These are phyloP conservation scores for Sonneratia alba DNA, from an alignment of 345 rosid species.

Conservation along the genomic window DNA sequence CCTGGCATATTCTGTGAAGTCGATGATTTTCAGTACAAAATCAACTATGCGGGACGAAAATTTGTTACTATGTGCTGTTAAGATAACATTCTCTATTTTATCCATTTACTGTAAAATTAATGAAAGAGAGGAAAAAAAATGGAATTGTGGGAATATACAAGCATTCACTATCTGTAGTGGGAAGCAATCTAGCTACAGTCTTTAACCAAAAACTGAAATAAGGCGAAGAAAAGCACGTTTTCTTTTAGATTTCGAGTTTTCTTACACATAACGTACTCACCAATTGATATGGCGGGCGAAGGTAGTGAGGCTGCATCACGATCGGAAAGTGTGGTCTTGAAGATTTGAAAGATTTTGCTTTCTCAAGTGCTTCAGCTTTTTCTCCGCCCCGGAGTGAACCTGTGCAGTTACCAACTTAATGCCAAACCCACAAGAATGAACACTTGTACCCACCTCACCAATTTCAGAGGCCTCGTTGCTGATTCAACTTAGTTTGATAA, in stretches of 20 bases:
- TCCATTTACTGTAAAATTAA: too few relatives aligned
- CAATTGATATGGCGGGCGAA: not conserved
- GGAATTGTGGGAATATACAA: not conserved
- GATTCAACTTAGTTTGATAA: too few relatives aligned
- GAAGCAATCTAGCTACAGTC: too few relatives aligned
- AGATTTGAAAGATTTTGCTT: conserved; percentile 15
- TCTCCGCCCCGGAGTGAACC: not conserved
- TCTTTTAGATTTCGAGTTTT: not conserved
- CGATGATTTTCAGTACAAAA: not conserved
- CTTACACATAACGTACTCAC: not conserved
- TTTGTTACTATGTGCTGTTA: not conserved
- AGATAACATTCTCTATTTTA: too few relatives aligned
- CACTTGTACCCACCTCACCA: too few relatives aligned
- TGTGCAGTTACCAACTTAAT: not conserved
- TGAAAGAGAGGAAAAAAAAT: too few relatives aligned
- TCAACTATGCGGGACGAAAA: not conserved
- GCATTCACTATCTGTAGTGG: not conserved
- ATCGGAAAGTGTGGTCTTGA: conserved; percentile 17
- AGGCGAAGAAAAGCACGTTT: not conserved
- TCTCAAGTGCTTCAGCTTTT: conserved; percentile 10
- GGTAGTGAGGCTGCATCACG: conserved; percentile 16
- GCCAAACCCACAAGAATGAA: not conserved
- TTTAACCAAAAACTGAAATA: too few relatives aligned
- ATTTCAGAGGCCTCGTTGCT: too few relatives aligned
- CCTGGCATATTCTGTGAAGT: not conserved